These are phyloP conservation scores for Cardamine chenopodiifolia DNA, from an alignment of 345 rosid genomes.

Conservation along the genomic window DNA sequence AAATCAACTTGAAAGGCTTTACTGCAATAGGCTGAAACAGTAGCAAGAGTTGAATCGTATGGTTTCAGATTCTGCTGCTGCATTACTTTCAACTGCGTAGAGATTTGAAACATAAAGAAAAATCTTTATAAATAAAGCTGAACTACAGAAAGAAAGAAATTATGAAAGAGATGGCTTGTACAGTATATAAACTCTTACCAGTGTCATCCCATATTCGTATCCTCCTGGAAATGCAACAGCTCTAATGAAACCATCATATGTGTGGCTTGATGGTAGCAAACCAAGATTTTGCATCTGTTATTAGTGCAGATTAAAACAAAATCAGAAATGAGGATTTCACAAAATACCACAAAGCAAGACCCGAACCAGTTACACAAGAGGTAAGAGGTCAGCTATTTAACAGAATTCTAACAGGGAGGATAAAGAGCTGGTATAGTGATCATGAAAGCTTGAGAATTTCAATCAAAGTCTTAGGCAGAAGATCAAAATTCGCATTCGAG, in stretches of 20 bases:
- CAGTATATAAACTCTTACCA: conserved; percentile 51
- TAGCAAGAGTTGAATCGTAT: conserved; percentile 60
- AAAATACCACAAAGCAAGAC: conserved; percentile 18
- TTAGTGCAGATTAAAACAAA: conserved; percentile 27
- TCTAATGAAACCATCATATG: conserved; percentile 68
- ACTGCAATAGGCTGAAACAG: conserved; percentile 66
- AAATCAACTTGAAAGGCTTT: conserved; percentile 68
- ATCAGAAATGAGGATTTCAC: conserved; percentile 26
- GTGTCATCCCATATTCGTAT: conserved; percentile 54
- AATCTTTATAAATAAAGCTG: background rate
- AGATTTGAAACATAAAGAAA: conserved; percentile 18
- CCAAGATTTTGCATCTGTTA: conserved; percentile 86
- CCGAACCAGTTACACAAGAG: background rate
- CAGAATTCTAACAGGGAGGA: conserved; percentile 10
- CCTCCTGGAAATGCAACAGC: conserved; percentile 58
- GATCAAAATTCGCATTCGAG: background rate
- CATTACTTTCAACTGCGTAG: conserved; percentile 70
- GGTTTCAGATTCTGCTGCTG: conserved; percentile 68
- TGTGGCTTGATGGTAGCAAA: conserved; percentile 59
- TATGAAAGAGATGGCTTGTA: conserved; percentile 5
- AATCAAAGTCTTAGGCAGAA: background rate
- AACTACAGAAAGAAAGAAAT: background rate
- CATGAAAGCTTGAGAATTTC: conserved; percentile 4
- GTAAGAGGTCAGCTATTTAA: conserved; percentile 5
- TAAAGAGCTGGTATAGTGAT: conserved; percentile 20